phyloP scores from a whole-genome alignment of 306 rosid genomes.

The Echinosophora koreensis region DNA sequence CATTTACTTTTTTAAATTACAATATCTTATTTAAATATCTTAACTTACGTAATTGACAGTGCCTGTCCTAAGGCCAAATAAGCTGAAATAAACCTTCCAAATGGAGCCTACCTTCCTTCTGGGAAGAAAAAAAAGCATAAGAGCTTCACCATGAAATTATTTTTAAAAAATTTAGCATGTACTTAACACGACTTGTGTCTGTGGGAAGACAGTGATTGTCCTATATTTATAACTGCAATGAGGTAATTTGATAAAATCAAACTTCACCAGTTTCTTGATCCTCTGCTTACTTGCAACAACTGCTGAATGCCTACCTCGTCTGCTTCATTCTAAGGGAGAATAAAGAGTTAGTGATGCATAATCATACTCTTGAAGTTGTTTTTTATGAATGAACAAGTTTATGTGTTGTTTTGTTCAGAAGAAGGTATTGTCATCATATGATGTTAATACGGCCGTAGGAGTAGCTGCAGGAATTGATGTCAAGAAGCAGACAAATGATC shows the following conservation, averaged over 20 bases:
- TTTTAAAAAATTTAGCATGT: not conserved
- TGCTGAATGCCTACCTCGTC: not conserved
- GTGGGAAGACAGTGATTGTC: not conserved
- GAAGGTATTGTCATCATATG: constrained; percentile 66
- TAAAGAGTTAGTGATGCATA: constrained; percentile 7
- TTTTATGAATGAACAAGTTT: constrained; percentile 2
- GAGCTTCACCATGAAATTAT: constrained; percentile 1
- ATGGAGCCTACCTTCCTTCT: not conserved
- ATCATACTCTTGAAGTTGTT: not conserved
- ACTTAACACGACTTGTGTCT: no score
- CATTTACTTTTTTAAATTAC: not conserved
- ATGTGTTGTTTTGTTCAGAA: constrained; percentile 58
- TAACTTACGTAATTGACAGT: not conserved
- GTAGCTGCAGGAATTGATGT: constrained; percentile 55
- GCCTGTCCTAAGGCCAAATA: not conserved
- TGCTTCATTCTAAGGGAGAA: constrained; percentile 1
- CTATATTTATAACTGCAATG: not conserved
- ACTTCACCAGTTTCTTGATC: not conserved
- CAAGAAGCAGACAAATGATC: constrained; percentile 53
- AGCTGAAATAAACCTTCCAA: not conserved
- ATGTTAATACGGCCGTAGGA: constrained; percentile 52
- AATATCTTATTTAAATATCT: constrained; percentile 4
- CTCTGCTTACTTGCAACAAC: not conserved
- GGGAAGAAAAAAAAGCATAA: not conserved
- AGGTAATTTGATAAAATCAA: constrained; percentile 9